Conservation (phyloP, 257 asterid genomes). For the Solanum bulbocastanum region DNA sequence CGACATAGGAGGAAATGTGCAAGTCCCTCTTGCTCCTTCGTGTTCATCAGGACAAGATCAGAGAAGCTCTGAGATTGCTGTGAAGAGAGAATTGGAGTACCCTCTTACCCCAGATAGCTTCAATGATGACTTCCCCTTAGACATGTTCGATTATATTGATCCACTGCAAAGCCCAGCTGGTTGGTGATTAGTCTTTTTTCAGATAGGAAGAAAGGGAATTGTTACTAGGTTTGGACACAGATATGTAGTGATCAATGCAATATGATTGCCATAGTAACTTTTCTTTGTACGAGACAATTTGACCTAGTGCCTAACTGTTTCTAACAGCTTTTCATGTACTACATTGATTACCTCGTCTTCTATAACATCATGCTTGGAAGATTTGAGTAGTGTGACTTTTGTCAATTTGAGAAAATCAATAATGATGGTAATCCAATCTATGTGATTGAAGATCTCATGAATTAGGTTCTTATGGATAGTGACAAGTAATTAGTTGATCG, state of each 20-base stretch:
- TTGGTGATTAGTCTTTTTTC: conserved; percentile 23
- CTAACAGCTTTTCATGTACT: background rate
- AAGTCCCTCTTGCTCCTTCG: conserved; percentile 17
- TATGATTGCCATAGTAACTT: background rate
- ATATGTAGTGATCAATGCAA: background rate
- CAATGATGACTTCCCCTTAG: conserved; percentile 60
- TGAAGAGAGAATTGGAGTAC: conserved; percentile 2
- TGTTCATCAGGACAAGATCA: conserved; percentile 16
- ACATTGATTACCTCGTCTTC: background rate
- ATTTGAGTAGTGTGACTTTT: background rate
- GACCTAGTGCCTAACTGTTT: background rate
- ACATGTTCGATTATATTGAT: conserved; percentile 55
- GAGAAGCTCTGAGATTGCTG: conserved; percentile 6
- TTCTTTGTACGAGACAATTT: background rate
- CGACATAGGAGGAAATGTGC: conserved; percentile 24
- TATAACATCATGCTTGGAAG: background rate
- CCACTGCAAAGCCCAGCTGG: conserved; percentile 63
- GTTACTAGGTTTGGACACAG: background rate
- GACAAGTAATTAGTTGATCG: background rate
- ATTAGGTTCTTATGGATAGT: background rate
- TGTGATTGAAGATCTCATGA: background rate
- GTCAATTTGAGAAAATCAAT: background rate
- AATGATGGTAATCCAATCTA: background rate
- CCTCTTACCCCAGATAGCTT: conserved; percentile 30
- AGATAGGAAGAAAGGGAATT: background rate